phyloP scores from a whole-genome alignment of 2,329 filamentous ascomycete genomes.

The Fusarium verrucosum region DNA sequence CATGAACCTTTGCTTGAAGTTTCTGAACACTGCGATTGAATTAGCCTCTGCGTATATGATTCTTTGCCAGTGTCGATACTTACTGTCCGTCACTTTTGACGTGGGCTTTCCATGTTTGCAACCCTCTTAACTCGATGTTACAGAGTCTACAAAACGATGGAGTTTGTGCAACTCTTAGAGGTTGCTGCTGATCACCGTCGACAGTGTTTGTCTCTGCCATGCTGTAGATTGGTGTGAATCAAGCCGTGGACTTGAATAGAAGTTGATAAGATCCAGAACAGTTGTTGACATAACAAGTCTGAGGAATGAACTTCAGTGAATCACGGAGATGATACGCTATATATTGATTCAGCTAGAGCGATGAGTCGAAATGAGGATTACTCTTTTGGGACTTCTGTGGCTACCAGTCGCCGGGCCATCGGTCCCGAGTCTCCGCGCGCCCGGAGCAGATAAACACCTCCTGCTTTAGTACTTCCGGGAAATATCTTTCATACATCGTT shows the following conservation, averaged over 20 bases:
- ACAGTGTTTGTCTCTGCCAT: background rate
- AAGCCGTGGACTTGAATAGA: background rate
- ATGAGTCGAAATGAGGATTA: background rate
- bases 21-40: background rate
- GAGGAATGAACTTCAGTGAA: background rate
- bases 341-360: background rate
- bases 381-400: background rate
- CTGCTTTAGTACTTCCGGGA: too few species aligned
- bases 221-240: background rate
- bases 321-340: background rate
- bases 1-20: background rate
- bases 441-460: background rate
- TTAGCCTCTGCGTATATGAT: rapidly evolving
- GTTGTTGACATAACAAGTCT: too few species aligned
- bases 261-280: background rate
- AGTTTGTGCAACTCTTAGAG: rapidly evolving
- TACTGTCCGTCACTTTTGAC: background rate
- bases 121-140: background rate
- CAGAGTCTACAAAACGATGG: background rate
- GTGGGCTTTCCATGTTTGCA: background rate
- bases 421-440: background rate
- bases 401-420: background rate
- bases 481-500: too few species aligned
- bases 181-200: background rate
- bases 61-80: background rate